A percentile compares a stretch with the other conserved stretches of the same genome.
Conservation (phyloP, 1,139 yeast species). For the Meyerozyma sp. region DNA sequence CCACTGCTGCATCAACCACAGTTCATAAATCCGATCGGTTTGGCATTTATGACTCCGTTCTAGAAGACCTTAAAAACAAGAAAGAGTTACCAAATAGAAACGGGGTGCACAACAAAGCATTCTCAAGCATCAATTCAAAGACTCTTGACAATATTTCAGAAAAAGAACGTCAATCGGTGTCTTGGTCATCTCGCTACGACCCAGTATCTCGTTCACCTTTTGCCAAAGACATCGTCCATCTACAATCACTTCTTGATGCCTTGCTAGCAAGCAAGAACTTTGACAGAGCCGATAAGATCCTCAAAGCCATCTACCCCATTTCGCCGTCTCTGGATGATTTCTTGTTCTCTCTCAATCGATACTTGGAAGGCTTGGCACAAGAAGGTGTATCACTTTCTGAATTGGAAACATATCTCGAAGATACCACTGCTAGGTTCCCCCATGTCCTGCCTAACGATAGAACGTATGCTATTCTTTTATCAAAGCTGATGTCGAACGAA, state of each 20-base stretch:
- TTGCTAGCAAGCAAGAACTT: constrained; percentile 65
- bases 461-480: constrained; percentile 39
- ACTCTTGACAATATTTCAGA: constrained; percentile 11
- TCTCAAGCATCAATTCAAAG: constrained; percentile 16
- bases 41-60: constrained; percentile 8
- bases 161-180: constrained; percentile 15
- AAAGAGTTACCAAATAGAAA: constrained; percentile 5
- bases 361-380: constrained; percentile 29
- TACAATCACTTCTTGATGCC: constrained; percentile 78
- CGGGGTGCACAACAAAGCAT: constrained; percentile 15
- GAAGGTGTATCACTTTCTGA: constrained; percentile 21
- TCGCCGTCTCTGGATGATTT: constrained; percentile 28
- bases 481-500: constrained; percentile 7
- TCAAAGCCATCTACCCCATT: constrained; percentile 50
- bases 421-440: constrained; percentile 23
- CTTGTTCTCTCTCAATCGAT: constrained; percentile 32
- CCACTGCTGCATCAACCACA: not conserved
- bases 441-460: constrained; percentile 34
- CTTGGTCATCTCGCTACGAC: constrained; percentile 40
- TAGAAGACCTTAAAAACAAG: constrained; percentile 10
- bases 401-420: constrained; percentile 23
- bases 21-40: not conserved
- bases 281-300: constrained; percentile 65
- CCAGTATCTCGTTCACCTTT: constrained; percentile 41
- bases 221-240: constrained; percentile 56